Percentiles rank a stretch among this genome's conserved stretches.
phyloP scores from a whole-genome alignment of 805 yeast species.

The Lipomyces orientalis region DNA sequence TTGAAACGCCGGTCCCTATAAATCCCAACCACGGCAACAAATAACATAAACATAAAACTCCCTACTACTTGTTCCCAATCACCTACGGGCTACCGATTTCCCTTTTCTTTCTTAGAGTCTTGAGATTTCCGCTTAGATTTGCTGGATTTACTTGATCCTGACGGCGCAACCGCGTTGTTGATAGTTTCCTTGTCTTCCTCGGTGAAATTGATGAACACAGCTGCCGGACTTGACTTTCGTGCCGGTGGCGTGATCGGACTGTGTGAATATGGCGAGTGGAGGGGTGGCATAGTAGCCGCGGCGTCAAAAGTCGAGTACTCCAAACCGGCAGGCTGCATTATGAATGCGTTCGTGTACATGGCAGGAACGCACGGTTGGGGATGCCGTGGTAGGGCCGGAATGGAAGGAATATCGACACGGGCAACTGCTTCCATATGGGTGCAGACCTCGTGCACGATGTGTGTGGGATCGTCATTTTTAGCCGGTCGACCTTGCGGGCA shows the following conservation, averaged over 20 bases:
- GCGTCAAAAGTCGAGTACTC: neutral
- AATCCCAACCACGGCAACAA: neutral
- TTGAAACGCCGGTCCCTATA: neutral
- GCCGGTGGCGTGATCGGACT: neutral
- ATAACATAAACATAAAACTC: neutral
- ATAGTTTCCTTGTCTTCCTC: slow-evolving; percentile 7
- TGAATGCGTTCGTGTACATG: neutral
- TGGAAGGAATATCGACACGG: neutral
- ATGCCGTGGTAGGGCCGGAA: neutral
- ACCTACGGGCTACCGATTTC: neutral
- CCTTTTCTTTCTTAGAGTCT: neutral
- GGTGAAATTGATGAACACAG: slow-evolving; percentile 12
- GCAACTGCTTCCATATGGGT: neutral
- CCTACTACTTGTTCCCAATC: no score
- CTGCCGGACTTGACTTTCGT: neutral
- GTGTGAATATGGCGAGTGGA: neutral
- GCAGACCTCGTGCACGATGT: neutral
- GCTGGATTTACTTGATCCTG: slow-evolving; percentile 12
- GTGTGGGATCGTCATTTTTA: neutral
- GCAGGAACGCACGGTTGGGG: neutral
- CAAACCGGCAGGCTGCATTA: neutral
- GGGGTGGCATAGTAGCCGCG: neutral
- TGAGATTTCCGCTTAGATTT: slow-evolving; percentile 2
- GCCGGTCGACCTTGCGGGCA: neutral
- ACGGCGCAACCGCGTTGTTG: slow-evolving; percentile 18